phyloP scores from a whole-genome alignment of 2,329 filamentous ascomycete species.

The Neofusicoccum laricinum region DNA sequence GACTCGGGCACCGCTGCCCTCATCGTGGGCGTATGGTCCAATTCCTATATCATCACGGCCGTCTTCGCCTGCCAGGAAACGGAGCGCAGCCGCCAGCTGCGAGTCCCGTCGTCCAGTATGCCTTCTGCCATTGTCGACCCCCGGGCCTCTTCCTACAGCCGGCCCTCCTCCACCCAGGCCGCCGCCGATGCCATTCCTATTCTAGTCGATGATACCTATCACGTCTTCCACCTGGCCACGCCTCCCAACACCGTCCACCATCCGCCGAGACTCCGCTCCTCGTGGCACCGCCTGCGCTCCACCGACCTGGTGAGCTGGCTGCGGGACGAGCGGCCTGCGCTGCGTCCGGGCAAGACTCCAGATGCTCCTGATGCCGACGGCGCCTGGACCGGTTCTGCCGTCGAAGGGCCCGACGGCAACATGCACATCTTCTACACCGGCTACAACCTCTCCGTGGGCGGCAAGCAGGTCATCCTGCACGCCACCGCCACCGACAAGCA shows the following conservation, averaged over 20 bases:
- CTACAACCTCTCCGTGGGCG: conserved; percentile 30
- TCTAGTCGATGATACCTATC: conserved; percentile 36
- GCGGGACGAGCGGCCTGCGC: conserved; percentile 25
- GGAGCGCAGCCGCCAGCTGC: background rate
- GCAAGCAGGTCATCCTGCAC: conserved; percentile 35
- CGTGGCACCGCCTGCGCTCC: conserved; percentile 33
- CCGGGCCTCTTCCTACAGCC: conserved; percentile 19
- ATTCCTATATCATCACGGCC: background rate
- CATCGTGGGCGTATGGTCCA: background rate
- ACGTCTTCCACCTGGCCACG: conserved; percentile 33
- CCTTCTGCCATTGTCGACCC: background rate
- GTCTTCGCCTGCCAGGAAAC: background rate
- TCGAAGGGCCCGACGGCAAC: conserved; percentile 30
- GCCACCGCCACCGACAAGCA: conserved; percentile 26
- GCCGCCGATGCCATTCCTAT: conserved; percentile 38
- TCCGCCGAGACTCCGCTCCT: conserved; percentile 31
- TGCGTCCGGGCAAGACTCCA: conserved; percentile 23
- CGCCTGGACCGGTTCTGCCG: conserved; percentile 35
- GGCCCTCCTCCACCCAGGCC: conserved; percentile 28
- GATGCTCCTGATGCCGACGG: conserved; percentile 32
- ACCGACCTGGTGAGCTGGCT: conserved; percentile 31
- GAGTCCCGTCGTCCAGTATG: background rate
- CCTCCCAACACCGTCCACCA: conserved; percentile 33
- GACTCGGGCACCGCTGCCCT: background rate
- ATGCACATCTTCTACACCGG: conserved; percentile 41